These are phyloP conservation scores for Wallacemonas sp. DNA, from an alignment of 208 protist genomes.

Conservation along the genomic window DNA sequence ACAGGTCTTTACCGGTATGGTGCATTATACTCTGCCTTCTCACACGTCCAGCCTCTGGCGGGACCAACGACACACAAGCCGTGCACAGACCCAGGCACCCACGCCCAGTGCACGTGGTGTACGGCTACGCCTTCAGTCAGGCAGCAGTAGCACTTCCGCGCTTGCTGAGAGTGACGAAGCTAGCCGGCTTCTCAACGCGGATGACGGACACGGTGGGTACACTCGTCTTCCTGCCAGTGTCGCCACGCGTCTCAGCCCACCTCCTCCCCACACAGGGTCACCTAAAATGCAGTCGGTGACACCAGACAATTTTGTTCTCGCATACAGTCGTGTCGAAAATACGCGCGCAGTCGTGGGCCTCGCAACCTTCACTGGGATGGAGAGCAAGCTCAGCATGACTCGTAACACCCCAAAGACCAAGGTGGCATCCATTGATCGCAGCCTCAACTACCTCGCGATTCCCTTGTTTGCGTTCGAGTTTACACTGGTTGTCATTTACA, in stretches of 20 bases:
- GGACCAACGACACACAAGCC: no score
- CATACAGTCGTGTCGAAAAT: constrained; percentile 76
- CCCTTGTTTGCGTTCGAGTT: constrained; percentile 90
- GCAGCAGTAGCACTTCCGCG: constrained; percentile 2
- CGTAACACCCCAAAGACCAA: constrained; percentile 77
- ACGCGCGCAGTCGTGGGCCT: constrained; percentile 80
- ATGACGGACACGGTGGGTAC: neutral
- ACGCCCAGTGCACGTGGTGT: neutral
- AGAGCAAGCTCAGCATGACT: constrained; percentile 92
- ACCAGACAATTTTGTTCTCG: constrained; percentile 74
- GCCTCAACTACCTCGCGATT: constrained; percentile 79
- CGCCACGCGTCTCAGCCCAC: constrained; percentile 8
- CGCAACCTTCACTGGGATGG: constrained; percentile 90
- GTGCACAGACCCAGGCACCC: neutral
- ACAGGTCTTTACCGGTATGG: constrained; percentile 42
- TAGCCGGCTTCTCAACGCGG: neutral
- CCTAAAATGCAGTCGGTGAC: constrained; percentile 25
- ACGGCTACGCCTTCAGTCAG: neutral
- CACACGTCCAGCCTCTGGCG: no score
- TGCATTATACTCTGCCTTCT: constrained; percentile 16
- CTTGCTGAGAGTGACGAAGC: neutral
- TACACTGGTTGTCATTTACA: constrained; percentile 66
- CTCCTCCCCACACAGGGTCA: neutral
- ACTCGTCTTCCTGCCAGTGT: neutral
- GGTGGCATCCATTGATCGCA: constrained; percentile 86